phyloP scores from a whole-genome alignment of 441 rosid species.

The Erysimum cheiri region DNA sequence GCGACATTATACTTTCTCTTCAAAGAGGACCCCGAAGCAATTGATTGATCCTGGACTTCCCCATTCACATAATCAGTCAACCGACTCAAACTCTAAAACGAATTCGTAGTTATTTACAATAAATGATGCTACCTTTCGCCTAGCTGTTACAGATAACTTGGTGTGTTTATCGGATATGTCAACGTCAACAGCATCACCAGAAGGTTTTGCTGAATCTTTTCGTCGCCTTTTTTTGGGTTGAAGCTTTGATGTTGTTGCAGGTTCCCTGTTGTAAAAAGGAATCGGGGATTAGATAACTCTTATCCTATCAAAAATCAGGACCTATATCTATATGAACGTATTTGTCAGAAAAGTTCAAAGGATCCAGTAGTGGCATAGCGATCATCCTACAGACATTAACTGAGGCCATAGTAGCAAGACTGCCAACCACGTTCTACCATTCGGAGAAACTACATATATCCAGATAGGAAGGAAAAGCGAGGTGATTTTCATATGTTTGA shows the following conservation, averaged over 20 bases:
- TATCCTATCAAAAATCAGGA: background rate
- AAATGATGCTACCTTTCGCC: constrained; percentile 49
- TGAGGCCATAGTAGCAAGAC: constrained; percentile 8
- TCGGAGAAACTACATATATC: constrained; percentile 17
- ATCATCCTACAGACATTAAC: background rate
- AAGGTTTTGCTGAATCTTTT: constrained; percentile 63
- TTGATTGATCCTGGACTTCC: constrained; percentile 56
- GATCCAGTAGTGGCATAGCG: no score
- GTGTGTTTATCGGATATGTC: constrained; percentile 57
- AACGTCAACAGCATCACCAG: constrained; percentile 53
- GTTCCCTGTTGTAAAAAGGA: constrained; percentile 56
- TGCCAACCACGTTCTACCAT: constrained; percentile 9
- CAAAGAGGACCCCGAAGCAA: constrained; percentile 52
- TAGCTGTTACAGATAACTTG: constrained; percentile 54
- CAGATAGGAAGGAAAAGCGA: constrained; percentile 9
- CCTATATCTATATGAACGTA: background rate
- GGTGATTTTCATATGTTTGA: background rate
- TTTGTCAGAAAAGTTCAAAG: background rate
- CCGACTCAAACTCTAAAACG: constrained; percentile 48
- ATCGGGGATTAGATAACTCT: constrained; percentile 31
- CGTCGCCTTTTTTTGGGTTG: constrained; percentile 90
- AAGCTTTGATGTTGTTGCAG: constrained; percentile 58
- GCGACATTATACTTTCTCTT: constrained; percentile 66
- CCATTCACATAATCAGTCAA: constrained; percentile 48
- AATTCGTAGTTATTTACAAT: constrained; percentile 48